Evolutionary conservation across 139 green algal genomes (phyloP), one percentile per base, ranked within the genome.

Genomic region (Gonium pectorale): DNA sequence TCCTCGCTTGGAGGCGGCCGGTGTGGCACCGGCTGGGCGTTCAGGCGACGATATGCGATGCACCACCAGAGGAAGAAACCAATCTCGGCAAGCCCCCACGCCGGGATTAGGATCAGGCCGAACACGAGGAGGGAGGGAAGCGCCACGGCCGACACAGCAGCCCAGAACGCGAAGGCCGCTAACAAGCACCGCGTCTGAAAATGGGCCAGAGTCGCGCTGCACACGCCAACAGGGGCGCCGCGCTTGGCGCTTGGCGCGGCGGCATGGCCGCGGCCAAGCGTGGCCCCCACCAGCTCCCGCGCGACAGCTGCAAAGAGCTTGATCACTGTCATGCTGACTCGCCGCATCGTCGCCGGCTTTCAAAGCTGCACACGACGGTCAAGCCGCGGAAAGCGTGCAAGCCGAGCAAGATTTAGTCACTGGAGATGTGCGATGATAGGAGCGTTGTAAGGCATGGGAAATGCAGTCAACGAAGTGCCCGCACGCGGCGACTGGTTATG

Each of bases 1-100:
- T 82, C 31, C 21, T 69, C 35, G 38, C 82, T 29, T 33, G 52
- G n/a, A 24, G 46, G 33, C 8, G 81, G 81, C 17, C 66, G 64
- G 46, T 81, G 49, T 15, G 31, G 38, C 31, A 62, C 51, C 13
- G 81, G 81, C 52, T 87, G 81, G 1, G 67, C 62, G 67, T 87
- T 87, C 9, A 87, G 49, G 6, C 44, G 49, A 13, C 44, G 29
- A 52, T 80, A 80, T 27, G 43, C 8, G 24, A 46, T 26, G 26
- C 5, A 64, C 17, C 26, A 71, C 59, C 41, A 83, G 19, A 63
- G 7, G 31, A 71, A n/a, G 35, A 71, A 83, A 35, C 26, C 71
- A 13, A 21, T 33, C n/a, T 80, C 71, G 2, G 71, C 71, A 22
- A 24, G 26, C 38, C n/a, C 7, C 71, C 71, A 80, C 5, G 21